Percentiles rank a stretch among this genome's conserved stretches.
These are phyloP conservation scores for Trichophyton benhamiae DNA, from an alignment of 2,329 filamentous ascomycete species.

Conservation along the genomic window DNA sequence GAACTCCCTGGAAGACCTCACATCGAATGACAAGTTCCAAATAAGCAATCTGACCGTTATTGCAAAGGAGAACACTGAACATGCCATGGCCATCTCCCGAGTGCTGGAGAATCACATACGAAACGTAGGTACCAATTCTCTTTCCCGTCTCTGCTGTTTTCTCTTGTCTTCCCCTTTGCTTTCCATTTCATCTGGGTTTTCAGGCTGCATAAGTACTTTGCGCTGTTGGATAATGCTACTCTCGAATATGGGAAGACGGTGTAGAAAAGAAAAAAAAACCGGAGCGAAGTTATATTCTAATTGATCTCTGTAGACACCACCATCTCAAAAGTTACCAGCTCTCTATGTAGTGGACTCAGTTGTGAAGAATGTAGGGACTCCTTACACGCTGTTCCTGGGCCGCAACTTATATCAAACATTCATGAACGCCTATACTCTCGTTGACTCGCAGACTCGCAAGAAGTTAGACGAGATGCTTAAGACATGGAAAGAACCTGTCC, in stretches of 20 bases:
- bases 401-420: slow-evolving; percentile 87
- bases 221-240: not conserved
- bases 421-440: slow-evolving; percentile 89
- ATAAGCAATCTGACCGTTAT: slow-evolving; percentile 97
- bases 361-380: slow-evolving; percentile 95
- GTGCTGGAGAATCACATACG: slow-evolving; percentile 87
- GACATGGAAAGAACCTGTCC: slow-evolving; percentile 95
- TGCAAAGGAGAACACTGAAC: slow-evolving; percentile 91
- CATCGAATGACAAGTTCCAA: slow-evolving; percentile 81
- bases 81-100: slow-evolving; percentile 84
- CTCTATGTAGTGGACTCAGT: slow-evolving; percentile 96
- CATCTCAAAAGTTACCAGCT: slow-evolving; percentile 83
- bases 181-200: slow-evolving; percentile 4
- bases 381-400: slow-evolving; percentile 90
- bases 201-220: slow-evolving; percentile 4
- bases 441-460: slow-evolving; percentile 67
- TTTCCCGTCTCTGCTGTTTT: slow-evolving; percentile 8
- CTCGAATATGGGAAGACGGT: not conserved
- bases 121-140: slow-evolving; percentile 54
- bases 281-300: slow-evolving; percentile 18
- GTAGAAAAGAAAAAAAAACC: not conserved
- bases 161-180: slow-evolving; percentile 16
- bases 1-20: slow-evolving; percentile 82
- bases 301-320: slow-evolving; percentile 55
- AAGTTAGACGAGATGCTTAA: slow-evolving; percentile 96